These are phyloP conservation scores for Volvox reticuliferus DNA, from an alignment of 139 green algal species.

Conservation along the genomic window DNA sequence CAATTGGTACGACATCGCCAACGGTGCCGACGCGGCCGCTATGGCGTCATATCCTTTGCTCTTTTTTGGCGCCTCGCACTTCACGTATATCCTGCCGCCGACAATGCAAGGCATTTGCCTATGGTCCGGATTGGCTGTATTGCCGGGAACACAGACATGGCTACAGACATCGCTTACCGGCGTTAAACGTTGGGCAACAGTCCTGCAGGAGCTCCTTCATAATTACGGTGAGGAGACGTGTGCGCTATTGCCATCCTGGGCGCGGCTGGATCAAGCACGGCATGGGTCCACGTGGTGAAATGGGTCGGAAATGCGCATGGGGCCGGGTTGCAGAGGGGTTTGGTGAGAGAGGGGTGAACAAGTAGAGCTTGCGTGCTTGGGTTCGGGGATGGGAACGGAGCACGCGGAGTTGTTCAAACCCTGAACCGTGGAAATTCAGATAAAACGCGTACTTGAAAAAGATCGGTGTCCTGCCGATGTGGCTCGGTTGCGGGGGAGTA, in stretches of 20 bases:
- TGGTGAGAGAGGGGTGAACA: too few species aligned
- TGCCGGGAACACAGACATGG: constrained; percentile 26
- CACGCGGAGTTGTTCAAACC: too few species aligned
- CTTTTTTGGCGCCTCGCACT: neutral
- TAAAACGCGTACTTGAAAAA: too few species aligned
- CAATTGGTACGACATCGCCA: neutral
- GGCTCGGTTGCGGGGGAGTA: too few species aligned
- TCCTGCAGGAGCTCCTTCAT: constrained; percentile 22
- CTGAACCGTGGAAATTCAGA: too few species aligned
- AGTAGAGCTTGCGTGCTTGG: neutral
- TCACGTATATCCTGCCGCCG: constrained; percentile 21
- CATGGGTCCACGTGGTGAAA: too few species aligned
- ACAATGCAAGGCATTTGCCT: neutral
- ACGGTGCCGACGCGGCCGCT: neutral
- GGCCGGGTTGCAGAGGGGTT: too few species aligned
- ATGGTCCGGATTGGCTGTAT: constrained; percentile 18
- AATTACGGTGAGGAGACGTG: neutral
- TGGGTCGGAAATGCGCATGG: too few species aligned
- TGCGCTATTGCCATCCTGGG: too few species aligned
- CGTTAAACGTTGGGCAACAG: constrained; percentile 4
- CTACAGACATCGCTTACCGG: constrained; percentile 11
- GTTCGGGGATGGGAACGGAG: neutral
- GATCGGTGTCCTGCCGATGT: too few species aligned
- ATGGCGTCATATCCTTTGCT: neutral
- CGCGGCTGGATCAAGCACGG: too few species aligned